phyloP scores from a whole-genome alignment of 768 basidiomycete species.

The Mycena chlorophos region DNA sequence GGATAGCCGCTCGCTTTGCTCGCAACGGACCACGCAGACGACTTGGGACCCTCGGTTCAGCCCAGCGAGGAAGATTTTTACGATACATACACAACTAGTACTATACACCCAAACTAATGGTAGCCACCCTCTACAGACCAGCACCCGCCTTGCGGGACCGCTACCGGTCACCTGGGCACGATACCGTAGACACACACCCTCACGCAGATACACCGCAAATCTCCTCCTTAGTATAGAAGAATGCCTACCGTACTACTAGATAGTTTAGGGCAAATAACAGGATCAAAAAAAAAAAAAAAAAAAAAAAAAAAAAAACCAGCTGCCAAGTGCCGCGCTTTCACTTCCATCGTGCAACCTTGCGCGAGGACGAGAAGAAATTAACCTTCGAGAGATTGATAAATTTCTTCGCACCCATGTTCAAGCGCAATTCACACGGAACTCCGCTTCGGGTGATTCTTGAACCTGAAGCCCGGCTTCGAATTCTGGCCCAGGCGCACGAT shows the following conservation, averaged over 20 bases:
- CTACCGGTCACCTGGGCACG: background rate
- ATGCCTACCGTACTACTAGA: background rate
- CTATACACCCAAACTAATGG: background rate
- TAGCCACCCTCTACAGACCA: background rate
- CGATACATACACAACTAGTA: background rate
- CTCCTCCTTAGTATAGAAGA: background rate
- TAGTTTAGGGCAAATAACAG: background rate
- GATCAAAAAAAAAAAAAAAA: background rate
- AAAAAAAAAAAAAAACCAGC: background rate
- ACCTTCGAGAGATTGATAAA: background rate
- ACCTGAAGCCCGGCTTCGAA: slow-evolving; percentile 6
- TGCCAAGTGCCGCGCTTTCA: background rate
- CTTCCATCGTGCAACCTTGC: background rate
- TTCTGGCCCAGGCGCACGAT: too few species aligned
- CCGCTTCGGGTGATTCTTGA: slow-evolving; percentile 20
- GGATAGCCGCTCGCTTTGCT: background rate
- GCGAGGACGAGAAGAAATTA: background rate
- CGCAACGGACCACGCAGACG: background rate
- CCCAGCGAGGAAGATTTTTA: background rate
- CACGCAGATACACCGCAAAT: background rate
- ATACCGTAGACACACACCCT: background rate
- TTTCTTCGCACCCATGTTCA: slow-evolving; percentile 7
- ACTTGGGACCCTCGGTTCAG: background rate
- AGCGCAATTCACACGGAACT: background rate
- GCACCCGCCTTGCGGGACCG: too few species aligned